Conservation (phyloP, 208 protist species). For the Leishmania mexicana region DNA sequence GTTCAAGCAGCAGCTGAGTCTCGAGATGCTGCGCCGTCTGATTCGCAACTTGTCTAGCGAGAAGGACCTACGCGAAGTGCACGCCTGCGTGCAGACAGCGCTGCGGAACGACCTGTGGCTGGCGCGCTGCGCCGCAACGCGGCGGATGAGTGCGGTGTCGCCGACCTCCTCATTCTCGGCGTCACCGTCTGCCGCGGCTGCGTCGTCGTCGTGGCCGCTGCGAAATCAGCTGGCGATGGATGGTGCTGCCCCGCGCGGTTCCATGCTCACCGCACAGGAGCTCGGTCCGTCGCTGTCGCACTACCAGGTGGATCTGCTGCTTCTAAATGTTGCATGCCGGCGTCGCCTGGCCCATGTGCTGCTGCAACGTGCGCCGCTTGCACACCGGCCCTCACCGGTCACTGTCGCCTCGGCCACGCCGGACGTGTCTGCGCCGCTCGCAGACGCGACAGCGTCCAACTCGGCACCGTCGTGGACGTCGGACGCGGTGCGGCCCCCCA, state of each 20-base stretch:
- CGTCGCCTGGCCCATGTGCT: slow-evolving; percentile 49
- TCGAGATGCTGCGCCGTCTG: slow-evolving; percentile 72
- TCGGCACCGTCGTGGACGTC: neutral
- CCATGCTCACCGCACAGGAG: slow-evolving; percentile 40
- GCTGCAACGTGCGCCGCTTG: neutral
- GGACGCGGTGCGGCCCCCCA: neutral
- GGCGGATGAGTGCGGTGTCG: slow-evolving; percentile 4
- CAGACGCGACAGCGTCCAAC: neutral
- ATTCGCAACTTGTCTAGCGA: slow-evolving; percentile 49
- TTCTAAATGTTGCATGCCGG: slow-evolving; percentile 66
- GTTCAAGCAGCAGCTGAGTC: slow-evolving; percentile 52
- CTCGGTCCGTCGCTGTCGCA: slow-evolving; percentile 36
- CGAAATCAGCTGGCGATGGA: neutral
- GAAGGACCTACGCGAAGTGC: slow-evolving; percentile 45
- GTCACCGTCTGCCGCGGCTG: neutral
- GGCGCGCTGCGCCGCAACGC: slow-evolving; percentile 5
- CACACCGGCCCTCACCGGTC: neutral
- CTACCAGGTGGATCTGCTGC: slow-evolving; percentile 68
- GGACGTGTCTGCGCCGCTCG: neutral
- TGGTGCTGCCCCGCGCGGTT: neutral
- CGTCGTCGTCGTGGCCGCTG: neutral
- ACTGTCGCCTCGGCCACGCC: neutral
- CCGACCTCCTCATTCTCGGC: neutral
- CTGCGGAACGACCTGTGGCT: slow-evolving; percentile 46
- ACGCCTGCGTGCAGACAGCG: slow-evolving; percentile 43